A percentile compares a stretch with the other conserved stretches of the same genome.
Conservation (phyloP, 345 rosid genomes). For the Iberis pinnata region DNA sequence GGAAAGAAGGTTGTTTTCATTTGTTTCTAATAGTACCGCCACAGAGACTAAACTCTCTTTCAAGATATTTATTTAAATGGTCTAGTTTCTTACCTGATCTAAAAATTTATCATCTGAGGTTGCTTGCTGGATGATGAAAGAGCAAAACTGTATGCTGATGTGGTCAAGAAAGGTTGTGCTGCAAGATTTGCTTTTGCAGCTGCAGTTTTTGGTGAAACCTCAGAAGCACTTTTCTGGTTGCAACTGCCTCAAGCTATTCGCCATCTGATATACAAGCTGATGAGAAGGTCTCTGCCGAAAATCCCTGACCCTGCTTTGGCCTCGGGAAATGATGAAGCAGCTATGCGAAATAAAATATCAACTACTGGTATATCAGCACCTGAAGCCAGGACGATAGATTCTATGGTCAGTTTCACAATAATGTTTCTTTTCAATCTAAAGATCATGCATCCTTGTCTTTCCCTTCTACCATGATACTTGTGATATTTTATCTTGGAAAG, state of each 20-base stretch:
- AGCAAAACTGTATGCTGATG: slow-evolving; percentile 71
- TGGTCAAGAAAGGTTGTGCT: slow-evolving; percentile 70
- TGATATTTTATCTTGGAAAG: neutral
- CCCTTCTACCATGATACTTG: slow-evolving; percentile 1
- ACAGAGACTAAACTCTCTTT: slow-evolving; percentile 5
- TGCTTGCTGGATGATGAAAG: slow-evolving; percentile 87
- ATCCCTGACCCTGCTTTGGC: slow-evolving; percentile 24
- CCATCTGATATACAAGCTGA: slow-evolving; percentile 60
- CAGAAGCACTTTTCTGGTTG: slow-evolving; percentile 94
- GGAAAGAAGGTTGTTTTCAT: slow-evolving; percentile 56
- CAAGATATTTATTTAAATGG: slow-evolving; percentile 8
- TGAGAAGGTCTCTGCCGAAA: slow-evolving; percentile 47
- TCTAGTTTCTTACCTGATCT: slow-evolving; percentile 22
- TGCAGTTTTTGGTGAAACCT: slow-evolving; percentile 81
- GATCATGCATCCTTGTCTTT: neutral
- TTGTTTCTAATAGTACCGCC: slow-evolving; percentile 12
- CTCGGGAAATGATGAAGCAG: slow-evolving; percentile 38
- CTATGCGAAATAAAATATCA: slow-evolving; percentile 47
- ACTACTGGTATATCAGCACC: slow-evolving; percentile 45
- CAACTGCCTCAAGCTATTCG: slow-evolving; percentile 83
- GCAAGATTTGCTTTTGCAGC: slow-evolving; percentile 96
- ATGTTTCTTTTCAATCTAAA: neutral
- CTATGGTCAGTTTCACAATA: slow-evolving; percentile 42
- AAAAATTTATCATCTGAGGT: slow-evolving; percentile 40
- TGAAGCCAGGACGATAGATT: slow-evolving; percentile 40